A percentile compares a stretch with the other conserved stretches of the same genome.
Conservation (phyloP, 805 yeast genomes). For the Wickerhamomyces queroliae region DNA sequence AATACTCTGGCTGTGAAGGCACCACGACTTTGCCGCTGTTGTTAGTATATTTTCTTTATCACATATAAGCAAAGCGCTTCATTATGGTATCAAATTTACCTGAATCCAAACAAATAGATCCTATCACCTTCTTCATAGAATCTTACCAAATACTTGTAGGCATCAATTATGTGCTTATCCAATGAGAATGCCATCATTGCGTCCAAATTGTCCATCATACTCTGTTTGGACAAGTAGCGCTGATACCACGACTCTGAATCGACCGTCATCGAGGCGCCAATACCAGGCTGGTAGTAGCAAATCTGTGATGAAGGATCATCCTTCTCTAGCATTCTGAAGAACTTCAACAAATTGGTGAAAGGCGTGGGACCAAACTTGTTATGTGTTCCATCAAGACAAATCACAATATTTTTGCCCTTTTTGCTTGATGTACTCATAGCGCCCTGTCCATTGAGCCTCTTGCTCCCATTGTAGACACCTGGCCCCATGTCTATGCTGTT, state of each 20-base stretch:
- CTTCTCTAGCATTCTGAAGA: slow-evolving; percentile 47
- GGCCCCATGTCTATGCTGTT: not conserved
- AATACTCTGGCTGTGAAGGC: slow-evolving; percentile 61
- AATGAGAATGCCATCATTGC: slow-evolving; percentile 47
- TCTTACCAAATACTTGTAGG: slow-evolving; percentile 46
- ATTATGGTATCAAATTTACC: slow-evolving; percentile 16
- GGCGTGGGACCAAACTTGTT: slow-evolving; percentile 53
- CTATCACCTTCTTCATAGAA: slow-evolving; percentile 44
- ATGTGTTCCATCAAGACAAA: slow-evolving; percentile 62
- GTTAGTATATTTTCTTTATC: not conserved
- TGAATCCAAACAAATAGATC: slow-evolving; percentile 54
- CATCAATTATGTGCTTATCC: slow-evolving; percentile 51
- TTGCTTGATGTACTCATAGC: not conserved
- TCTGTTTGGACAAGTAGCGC: slow-evolving; percentile 13
- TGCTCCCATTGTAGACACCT: not conserved
- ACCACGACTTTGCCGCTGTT: slow-evolving; percentile 37
- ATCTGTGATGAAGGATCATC: slow-evolving; percentile 33
- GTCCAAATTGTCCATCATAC: slow-evolving; percentile 28
- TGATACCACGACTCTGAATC: slow-evolving; percentile 23
- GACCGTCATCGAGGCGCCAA: slow-evolving; percentile 46
- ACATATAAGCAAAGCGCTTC: not conserved
- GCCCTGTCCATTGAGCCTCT: not conserved
- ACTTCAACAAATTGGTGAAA: slow-evolving; percentile 46
- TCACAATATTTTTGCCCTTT: slow-evolving; percentile 37
- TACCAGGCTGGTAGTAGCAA: slow-evolving; percentile 66